Evolutionary conservation across 139 green algal genomes (phyloP).

Genomic region (Nannochloris sp.): DNA sequence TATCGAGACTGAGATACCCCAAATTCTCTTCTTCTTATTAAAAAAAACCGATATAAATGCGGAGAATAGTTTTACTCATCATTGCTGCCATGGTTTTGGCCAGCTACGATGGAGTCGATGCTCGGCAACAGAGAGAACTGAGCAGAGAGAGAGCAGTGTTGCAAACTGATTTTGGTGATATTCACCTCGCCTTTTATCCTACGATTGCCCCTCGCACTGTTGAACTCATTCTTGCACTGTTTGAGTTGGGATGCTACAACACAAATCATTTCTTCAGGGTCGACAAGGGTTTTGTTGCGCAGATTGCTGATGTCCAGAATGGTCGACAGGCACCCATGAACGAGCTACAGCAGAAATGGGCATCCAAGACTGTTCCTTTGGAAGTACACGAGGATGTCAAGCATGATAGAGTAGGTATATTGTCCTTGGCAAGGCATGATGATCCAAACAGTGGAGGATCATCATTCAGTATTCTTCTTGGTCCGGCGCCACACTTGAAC

Average conservation of each 20-base stretch:
- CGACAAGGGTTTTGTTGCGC: slow-evolving; percentile 89
- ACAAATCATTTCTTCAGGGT: slow-evolving; percentile 75
- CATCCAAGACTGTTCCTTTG: slow-evolving; percentile 58
- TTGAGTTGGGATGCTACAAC: slow-evolving; percentile 63
- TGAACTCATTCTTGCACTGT: slow-evolving; percentile 66
- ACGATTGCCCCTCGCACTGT: slow-evolving; percentile 58
- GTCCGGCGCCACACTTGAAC: slow-evolving; percentile 70
- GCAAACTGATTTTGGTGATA: slow-evolving; percentile 57
- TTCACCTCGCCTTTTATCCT: slow-evolving; percentile 65
- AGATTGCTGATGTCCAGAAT: slow-evolving; percentile 53
- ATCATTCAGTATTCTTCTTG: slow-evolving; percentile 80
- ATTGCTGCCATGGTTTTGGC: too few species aligned
- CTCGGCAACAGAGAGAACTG: too few species aligned
- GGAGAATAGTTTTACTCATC: too few species aligned
- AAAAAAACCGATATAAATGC: too few species aligned
- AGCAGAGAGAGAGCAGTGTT: slow-evolving; percentile 39
- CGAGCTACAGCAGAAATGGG: slow-evolving; percentile 40
- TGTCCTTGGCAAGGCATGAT: slow-evolving; percentile 71
- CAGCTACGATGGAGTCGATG: too few species aligned
- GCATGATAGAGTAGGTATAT: slow-evolving; percentile 53
- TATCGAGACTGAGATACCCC: too few species aligned
- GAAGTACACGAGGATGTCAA: slow-evolving; percentile 58
- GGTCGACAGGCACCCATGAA: slow-evolving; percentile 45
- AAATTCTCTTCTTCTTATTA: too few species aligned
- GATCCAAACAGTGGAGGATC: slow-evolving; percentile 72